phyloP scores from a whole-genome alignment of 2,329 filamentous ascomycete species.

The Ophiostoma montium region DNA sequence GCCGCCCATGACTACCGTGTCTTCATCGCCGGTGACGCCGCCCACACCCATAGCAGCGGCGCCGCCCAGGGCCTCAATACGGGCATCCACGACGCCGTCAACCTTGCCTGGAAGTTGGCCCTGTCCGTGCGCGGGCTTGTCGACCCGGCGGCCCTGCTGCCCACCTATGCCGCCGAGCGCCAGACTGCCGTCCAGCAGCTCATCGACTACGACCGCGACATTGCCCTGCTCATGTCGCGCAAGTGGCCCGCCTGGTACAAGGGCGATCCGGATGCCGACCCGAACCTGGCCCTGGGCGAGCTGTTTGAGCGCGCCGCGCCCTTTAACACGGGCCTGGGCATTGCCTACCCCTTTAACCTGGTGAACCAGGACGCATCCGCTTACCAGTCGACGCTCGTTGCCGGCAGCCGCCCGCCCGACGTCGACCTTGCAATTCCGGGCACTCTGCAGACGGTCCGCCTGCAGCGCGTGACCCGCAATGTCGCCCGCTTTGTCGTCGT shows the following conservation, averaged over 20 bases:
- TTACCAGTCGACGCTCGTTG: slow-evolving; percentile 14
- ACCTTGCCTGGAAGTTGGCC: slow-evolving; percentile 32
- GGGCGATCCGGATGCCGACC: slow-evolving; percentile 25
- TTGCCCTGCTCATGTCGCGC: slow-evolving; percentile 23
- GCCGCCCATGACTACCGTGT: slow-evolving; percentile 34
- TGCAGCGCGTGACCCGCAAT: slow-evolving; percentile 31
- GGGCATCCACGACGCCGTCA: slow-evolving; percentile 41
- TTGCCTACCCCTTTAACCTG: slow-evolving; percentile 29
- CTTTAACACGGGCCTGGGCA: slow-evolving; percentile 48
- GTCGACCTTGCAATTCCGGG: slow-evolving; percentile 29
- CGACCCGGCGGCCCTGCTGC: slow-evolving; percentile 14
- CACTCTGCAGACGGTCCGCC: slow-evolving; percentile 26
- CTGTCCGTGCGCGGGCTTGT: slow-evolving; percentile 15
- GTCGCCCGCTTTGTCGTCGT: slow-evolving; percentile 26
- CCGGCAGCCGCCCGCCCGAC: slow-evolving; percentile 33
- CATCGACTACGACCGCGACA: slow-evolving; percentile 25
- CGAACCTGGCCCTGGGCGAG: slow-evolving; percentile 33
- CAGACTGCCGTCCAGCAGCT: slow-evolving; percentile 23
- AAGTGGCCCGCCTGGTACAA: slow-evolving; percentile 25
- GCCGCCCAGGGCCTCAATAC: slow-evolving; percentile 47
- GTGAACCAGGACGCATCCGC: slow-evolving; percentile 5
- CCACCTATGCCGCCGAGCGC: slow-evolving; percentile 28
- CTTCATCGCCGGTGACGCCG: slow-evolving; percentile 35
- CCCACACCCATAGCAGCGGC: slow-evolving; percentile 45
- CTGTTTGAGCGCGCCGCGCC: slow-evolving; percentile 44